Evolutionary conservation across 768 basidiomycete species (phyloP).

Genomic region (Nevesoporus exiguus): DNA sequence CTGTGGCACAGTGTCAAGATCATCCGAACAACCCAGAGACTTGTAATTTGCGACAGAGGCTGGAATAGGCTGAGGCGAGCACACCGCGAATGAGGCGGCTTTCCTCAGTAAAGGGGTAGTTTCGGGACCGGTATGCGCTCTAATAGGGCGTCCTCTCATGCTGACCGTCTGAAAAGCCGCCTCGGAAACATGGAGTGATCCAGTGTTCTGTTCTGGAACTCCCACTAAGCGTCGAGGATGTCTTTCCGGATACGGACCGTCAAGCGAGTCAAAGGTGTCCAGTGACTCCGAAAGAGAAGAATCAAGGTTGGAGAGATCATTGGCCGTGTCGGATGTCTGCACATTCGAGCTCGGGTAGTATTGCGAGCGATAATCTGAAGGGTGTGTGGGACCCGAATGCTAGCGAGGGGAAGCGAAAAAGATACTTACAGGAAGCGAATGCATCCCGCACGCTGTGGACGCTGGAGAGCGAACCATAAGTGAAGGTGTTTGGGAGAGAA

Average conservation of each 20-base stretch:
- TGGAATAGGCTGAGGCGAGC: conserved; percentile 2
- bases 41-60: background rate
- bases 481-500: conserved; percentile 44
- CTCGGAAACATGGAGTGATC: conserved; percentile 13
- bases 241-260: conserved; percentile 7
- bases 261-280: background rate
- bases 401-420: background rate
- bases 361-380: conserved; percentile 64
- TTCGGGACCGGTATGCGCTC: conserved; percentile 12
- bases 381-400: conserved; percentile 2
- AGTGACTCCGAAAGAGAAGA: conserved; percentile 3
- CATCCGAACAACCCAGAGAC: background rate
- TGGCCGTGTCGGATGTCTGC: conserved; percentile 42
- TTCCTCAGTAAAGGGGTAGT: conserved; percentile 41
- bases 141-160: background rate
- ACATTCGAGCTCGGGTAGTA: conserved; percentile 61
- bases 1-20: background rate
- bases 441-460: conserved; percentile 50
- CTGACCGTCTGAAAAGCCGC: conserved; percentile 23
- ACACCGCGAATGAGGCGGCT: conserved; percentile 35
- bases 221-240: background rate
- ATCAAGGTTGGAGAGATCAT: conserved; percentile 37
- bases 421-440: conserved; percentile 54
- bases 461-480: conserved; percentile 48
- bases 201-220: background rate